Evolutionary conservation across 257 asterid species (phyloP).

Genomic region (Solanum medicagineum): DNA sequence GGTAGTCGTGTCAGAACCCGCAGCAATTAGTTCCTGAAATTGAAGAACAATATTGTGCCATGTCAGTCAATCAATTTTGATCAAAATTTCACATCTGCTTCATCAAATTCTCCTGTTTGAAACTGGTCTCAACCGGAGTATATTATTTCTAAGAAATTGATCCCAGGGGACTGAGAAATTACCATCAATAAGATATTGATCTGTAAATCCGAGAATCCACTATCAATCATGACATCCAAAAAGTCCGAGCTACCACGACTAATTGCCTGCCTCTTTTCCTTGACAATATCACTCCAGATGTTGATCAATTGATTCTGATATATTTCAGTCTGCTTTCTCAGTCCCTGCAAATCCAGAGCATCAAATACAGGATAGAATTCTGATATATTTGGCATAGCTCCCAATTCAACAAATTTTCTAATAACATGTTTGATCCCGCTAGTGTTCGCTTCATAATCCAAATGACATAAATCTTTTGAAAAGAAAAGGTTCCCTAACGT

Average conservation of each 20-base stretch:
- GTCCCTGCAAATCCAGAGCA: slow-evolving; percentile 33
- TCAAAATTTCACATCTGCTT: not conserved
- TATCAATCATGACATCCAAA: slow-evolving; percentile 12
- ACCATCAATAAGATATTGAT: slow-evolving; percentile 29
- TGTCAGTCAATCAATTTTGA: not conserved
- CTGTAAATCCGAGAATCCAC: slow-evolving; percentile 15
- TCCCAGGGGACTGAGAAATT: not conserved
- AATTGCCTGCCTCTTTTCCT: slow-evolving; percentile 9
- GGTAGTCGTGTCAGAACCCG: slow-evolving; percentile 35
- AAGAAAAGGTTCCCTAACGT: slow-evolving; percentile 15
- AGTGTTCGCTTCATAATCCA: slow-evolving; percentile 4
- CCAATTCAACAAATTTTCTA: slow-evolving; percentile 2
- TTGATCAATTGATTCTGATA: not conserved
- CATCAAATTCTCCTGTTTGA: not conserved
- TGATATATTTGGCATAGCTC: slow-evolving; percentile 13
- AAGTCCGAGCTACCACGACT: slow-evolving; percentile 4
- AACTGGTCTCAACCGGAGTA: not conserved
- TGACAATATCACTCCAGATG: slow-evolving; percentile 19
- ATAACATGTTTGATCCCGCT: slow-evolving; percentile 5
- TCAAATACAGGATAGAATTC: slow-evolving; percentile 24
- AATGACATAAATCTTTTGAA: slow-evolving; percentile 8
- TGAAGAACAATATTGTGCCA: not conserved
- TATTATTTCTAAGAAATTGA: not conserved
- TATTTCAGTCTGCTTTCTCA: slow-evolving; percentile 4
- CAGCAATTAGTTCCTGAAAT: slow-evolving; percentile 17